Conservation (phyloP, 495 filamentous ascomycete genomes). For the Daldinia loculata region DNA sequence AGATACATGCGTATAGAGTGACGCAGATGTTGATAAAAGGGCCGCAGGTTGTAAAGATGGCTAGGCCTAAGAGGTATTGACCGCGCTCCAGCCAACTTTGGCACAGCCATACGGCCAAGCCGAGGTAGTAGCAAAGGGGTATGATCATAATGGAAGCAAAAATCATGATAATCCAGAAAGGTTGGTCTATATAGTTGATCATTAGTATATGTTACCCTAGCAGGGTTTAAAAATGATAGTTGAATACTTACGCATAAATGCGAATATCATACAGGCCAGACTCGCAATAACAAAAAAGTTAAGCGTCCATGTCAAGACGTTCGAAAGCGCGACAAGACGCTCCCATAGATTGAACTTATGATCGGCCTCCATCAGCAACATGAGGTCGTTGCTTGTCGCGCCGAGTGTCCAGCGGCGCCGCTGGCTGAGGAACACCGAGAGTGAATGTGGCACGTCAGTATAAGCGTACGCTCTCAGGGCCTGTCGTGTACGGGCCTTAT, state of each 20-base stretch:
- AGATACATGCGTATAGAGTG: conserved; percentile 38
- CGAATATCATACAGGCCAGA: conserved; percentile 37
- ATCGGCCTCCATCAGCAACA: conserved; percentile 37
- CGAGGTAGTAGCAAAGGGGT: conserved; percentile 35
- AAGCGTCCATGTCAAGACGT: conserved; percentile 43
- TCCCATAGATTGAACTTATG: conserved; percentile 38
- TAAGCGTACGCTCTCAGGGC: conserved; percentile 44
- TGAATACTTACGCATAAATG: conserved; percentile 35
- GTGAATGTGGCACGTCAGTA: conserved; percentile 43
- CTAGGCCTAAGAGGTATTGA: conserved; percentile 37
- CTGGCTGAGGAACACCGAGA: conserved; percentile 47
- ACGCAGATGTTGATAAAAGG: conserved; percentile 47
- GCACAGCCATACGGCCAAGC: conserved; percentile 41
- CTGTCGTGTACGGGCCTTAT: conserved; percentile 41
- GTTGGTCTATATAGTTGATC: conserved; percentile 20
- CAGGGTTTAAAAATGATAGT: neutral
- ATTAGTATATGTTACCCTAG: neutral
- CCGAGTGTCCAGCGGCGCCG: conserved; percentile 47
- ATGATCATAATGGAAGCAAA: conserved; percentile 45
- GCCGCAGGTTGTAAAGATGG: conserved; percentile 33
- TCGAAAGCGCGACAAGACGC: conserved; percentile 41
- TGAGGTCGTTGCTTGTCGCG: conserved; percentile 44
- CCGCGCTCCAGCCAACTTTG: conserved; percentile 28
- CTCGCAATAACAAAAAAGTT: conserved; percentile 47
- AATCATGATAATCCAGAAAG: conserved; percentile 40